Percentiles rank a stretch among this genome's conserved stretches.
Evolutionary conservation across 768 basidiomycete genomes (phyloP).

Genomic region (Panellus pusillus): DNA sequence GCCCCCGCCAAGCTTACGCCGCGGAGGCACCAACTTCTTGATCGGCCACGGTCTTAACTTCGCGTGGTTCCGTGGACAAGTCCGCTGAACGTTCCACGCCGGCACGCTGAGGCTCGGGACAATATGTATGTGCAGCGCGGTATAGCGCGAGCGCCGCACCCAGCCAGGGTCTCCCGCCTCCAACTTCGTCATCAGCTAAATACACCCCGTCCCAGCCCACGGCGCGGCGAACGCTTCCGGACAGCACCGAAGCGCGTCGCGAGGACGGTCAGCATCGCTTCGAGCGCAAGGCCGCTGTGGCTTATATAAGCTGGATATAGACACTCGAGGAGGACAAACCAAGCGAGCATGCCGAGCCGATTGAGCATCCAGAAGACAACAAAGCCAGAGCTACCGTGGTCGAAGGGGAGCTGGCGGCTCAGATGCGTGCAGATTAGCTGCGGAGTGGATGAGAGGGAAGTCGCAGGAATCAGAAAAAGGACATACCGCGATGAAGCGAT

Average conservation of each 20-base stretch:
- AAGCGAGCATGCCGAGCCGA: slow-evolving; percentile 54
- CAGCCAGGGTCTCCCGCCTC: too few relatives aligned
- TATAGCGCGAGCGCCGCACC: too few relatives aligned
- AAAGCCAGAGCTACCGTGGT: slow-evolving; percentile 50
- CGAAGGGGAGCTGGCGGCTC: slow-evolving; percentile 43
- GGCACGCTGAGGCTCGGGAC: too few relatives aligned
- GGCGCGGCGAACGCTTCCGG: too few relatives aligned
- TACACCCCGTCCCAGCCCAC: too few relatives aligned
- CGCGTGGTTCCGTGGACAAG: too few relatives aligned
- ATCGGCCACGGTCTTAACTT: too few relatives aligned
- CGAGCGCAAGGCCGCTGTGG: slow-evolving; percentile 57
- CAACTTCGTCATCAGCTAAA: too few relatives aligned
- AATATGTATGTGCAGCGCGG: too few relatives aligned
- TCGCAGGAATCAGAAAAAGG: not conserved
- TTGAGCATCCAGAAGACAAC: slow-evolving; percentile 70
- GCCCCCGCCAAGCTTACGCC: too few relatives aligned
- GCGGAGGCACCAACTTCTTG: too few relatives aligned
- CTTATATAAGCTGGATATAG: not conserved
- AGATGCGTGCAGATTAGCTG: slow-evolving; percentile 38
- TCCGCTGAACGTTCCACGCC: too few relatives aligned
- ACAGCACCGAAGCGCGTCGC: slow-evolving; percentile 48
- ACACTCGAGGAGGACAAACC: slow-evolving; percentile 34
- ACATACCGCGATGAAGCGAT: slow-evolving; percentile 40
- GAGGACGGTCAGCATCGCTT: slow-evolving; percentile 56
- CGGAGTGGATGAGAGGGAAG: not conserved